Evolutionary conservation across 2,329 filamentous ascomycete genomes (phyloP), one percentile per base, ranked within the genome.

Genomic region (Xylaria sp.): DNA sequence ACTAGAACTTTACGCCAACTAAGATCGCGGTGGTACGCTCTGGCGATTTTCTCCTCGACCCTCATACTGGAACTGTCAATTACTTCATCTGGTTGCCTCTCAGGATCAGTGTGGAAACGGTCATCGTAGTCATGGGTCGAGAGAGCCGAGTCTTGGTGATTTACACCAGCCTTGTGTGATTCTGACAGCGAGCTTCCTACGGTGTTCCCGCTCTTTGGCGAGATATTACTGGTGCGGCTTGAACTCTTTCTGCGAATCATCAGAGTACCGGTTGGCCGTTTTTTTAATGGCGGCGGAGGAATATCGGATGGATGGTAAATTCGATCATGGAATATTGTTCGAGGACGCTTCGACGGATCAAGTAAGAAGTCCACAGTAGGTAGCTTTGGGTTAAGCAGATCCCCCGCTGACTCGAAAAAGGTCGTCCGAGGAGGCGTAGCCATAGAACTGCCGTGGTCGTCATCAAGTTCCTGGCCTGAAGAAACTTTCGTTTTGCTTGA

Each of bases 1-100:
- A 99, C 96, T 3, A 99, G 88, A 1, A 99, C 96, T 79, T 99
- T 99, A 55, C 96, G 92, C 96, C 96, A 99, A 1, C 93, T 93
- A 23, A 99, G 82, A 72, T 94, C 94, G 13, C 90, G 90, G 80
- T 99, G 96, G 81, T 99, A 99, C 15, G 94, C 96, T 56, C 96
- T 89, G 1, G 96, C 96, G 73, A 99, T 99, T 82, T 98, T 98
- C 80, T 99, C 96, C 80, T 99, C 96, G 0, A 98, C 94, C 71
- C 92, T 93, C 89, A 98, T 94, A 72, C 83, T 89, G 10, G 90
- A 88, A 18, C 82, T 85, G 74, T 92, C 90, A 2, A 89, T 78
- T 0, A 86, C 78, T 8, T 86, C 83, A 44, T 83, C 79, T 15
- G 80, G 77, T 41, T 82, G 80, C 73, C 83, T 84, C 58, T 84